Evolutionary conservation across 306 rosid species (phyloP).

Genomic region (Medicago arabica): DNA sequence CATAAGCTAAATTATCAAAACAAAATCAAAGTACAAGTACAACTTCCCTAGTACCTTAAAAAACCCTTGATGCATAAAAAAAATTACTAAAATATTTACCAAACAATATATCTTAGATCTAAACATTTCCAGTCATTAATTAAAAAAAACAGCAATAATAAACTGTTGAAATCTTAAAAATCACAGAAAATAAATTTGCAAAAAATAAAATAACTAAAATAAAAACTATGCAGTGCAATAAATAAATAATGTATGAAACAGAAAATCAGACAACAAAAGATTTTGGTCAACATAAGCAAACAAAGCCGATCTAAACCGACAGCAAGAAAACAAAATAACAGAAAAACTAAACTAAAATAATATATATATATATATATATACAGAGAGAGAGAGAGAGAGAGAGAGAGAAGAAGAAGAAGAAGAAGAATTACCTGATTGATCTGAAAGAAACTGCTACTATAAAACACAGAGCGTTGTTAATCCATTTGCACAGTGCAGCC

Average conservation of each 20-base stretch:
- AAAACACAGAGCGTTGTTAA: slow-evolving; percentile 6
- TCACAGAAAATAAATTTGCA: not conserved
- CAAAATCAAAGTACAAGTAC: too few species aligned
- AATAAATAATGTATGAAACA: slow-evolving; percentile 6
- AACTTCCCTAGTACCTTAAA: too few species aligned
- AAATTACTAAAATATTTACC: slow-evolving; percentile 13
- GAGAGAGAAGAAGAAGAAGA: not conserved
- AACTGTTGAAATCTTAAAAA: not conserved
- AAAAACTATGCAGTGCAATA: not conserved
- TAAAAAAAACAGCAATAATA: not conserved
- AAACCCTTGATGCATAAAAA: too few species aligned
- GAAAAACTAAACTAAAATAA: not conserved
- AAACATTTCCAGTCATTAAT: too few species aligned
- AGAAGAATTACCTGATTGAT: slow-evolving; percentile 36
- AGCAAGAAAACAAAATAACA: slow-evolving; percentile 35
- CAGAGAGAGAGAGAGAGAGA: not conserved
- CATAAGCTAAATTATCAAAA: not conserved
- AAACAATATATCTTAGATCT: slow-evolving; percentile 46
- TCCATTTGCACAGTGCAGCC: slow-evolving; percentile 33
- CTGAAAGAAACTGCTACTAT: not conserved
- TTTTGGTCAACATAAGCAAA: not conserved
- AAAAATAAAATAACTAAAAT: too few species aligned
- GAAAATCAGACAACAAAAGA: not conserved
- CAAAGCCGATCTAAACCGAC: slow-evolving; percentile 48
- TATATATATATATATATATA: too few species aligned